Percentiles rank a stretch among this genome's conserved stretches.
Conservation (phyloP, 2,329 filamentous ascomycete genomes). For the Fusarium sp. region DNA sequence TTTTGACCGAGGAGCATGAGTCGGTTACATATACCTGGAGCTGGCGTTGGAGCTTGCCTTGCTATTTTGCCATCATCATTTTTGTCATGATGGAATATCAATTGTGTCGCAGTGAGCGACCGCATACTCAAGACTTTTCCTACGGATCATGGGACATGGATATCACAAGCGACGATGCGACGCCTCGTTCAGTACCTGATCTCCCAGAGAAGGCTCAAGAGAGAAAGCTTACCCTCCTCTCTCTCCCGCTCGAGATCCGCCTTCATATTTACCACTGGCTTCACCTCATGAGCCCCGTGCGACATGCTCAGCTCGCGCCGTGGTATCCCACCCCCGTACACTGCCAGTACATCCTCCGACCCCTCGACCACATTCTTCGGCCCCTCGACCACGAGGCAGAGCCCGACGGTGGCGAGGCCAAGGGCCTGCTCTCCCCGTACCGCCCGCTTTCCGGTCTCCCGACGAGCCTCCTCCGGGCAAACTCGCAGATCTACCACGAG, state of each 20-base stretch:
- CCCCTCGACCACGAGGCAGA: slow-evolving; percentile 13
- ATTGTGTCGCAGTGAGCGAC: slow-evolving; percentile 24
- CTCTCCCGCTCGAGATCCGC: slow-evolving; percentile 58
- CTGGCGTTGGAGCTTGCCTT: background rate
- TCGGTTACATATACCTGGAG: slow-evolving; percentile 24
- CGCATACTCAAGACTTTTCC: background rate
- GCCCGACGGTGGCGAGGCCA: background rate
- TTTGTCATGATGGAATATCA: slow-evolving; percentile 22
- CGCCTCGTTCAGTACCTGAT: slow-evolving; percentile 13
- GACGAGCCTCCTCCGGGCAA: slow-evolving; percentile 52
- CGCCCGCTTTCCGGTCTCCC: slow-evolving; percentile 56
- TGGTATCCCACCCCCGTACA: slow-evolving; percentile 53
- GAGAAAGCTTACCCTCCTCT: slow-evolving; percentile 38
- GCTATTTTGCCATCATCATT: background rate
- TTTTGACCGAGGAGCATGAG: slow-evolving; percentile 1
- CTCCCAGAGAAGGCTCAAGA: background rate
- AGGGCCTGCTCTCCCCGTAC: slow-evolving; percentile 45
- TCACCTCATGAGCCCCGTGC: slow-evolving; percentile 52
- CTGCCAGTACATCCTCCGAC: slow-evolving; percentile 47
- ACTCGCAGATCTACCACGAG: slow-evolving; percentile 57
- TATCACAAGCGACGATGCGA: slow-evolving; percentile 4
- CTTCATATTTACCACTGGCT: slow-evolving; percentile 60
- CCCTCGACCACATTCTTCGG: slow-evolving; percentile 43
- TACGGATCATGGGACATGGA: slow-evolving; percentile 13
- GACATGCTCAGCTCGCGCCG: slow-evolving; percentile 53